Evolutionary conservation across 176 grass and related monocot genomes (phyloP).

Genomic region (Triticum urartu): DNA sequence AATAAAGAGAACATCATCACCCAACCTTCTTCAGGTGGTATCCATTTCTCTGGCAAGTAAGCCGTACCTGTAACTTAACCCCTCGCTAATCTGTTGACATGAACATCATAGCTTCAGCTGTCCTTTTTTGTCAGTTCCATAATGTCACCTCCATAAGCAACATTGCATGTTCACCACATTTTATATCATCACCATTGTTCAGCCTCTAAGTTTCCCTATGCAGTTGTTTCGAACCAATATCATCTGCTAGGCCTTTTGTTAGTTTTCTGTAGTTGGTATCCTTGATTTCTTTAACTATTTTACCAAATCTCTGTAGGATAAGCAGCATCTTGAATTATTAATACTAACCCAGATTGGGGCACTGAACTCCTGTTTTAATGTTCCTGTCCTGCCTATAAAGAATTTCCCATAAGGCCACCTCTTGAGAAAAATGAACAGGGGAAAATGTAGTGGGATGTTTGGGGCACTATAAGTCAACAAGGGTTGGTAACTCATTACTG

Average conservation of each 20-base stretch:
- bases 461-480: neutral
- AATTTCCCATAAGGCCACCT: neutral
- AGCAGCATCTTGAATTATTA: too few species aligned
- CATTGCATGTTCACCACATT: neutral
- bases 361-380: too few species aligned
- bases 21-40: neutral
- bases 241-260: neutral
- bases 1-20: neutral
- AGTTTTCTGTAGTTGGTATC: neutral
- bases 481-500: neutral
- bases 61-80: neutral
- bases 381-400: too few species aligned
- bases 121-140: neutral
- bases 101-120: neutral
- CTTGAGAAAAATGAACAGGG: neutral
- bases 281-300: neutral
- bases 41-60: neutral
- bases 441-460: neutral
- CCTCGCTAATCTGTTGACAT: neutral
- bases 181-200: neutral
- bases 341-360: too few species aligned
- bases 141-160: neutral
- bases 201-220: neutral
- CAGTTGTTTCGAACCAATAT: neutral
- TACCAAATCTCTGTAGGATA: neutral